Evolutionary conservation across 2,329 filamentous ascomycete species (phyloP).

Genomic region (Neospermospora avenae): DNA sequence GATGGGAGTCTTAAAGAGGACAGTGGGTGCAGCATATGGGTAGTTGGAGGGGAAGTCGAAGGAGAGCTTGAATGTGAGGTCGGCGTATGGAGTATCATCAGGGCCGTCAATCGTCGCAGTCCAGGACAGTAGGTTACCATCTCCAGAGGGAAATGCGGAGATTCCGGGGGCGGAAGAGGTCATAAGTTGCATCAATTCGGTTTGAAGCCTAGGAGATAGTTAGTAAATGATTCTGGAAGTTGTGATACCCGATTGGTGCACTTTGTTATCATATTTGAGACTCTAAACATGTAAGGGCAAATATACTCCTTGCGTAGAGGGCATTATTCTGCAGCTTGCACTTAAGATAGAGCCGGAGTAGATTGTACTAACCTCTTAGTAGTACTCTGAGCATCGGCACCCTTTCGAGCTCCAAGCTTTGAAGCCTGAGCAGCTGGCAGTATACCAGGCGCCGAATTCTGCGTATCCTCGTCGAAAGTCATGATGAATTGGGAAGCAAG

Average conservation of each 20-base stretch:
- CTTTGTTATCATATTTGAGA: neutral
- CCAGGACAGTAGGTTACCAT: constrained; percentile 90
- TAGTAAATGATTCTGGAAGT: constrained; percentile 6
- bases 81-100: constrained; percentile 84
- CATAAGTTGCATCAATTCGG: constrained; percentile 98
- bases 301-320: neutral
- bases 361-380: constrained; percentile 65
- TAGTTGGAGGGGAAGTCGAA: constrained; percentile 92
- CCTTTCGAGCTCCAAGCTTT: constrained; percentile 58
- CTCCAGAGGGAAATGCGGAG: constrained; percentile 87
- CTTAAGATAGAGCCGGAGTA: neutral
- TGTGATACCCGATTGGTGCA: neutral
- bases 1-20: constrained; percentile 97
- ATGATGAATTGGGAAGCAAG: constrained; percentile 27
- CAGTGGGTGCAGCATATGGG: constrained; percentile 84
- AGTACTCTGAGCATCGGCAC: constrained; percentile 68
- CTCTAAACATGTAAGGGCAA: neutral
- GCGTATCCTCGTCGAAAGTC: constrained; percentile 53
- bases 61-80: constrained; percentile 85
- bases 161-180: constrained; percentile 89
- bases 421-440: constrained; percentile 49
- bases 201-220: constrained; percentile 68
- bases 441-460: constrained; percentile 64
- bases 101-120: constrained; percentile 91
- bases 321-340: neutral